Percentiles rank a stretch among this genome's conserved stretches.
Conservation (phyloP, 345 rosid genomes). For the Hibiscus syriacus region DNA sequence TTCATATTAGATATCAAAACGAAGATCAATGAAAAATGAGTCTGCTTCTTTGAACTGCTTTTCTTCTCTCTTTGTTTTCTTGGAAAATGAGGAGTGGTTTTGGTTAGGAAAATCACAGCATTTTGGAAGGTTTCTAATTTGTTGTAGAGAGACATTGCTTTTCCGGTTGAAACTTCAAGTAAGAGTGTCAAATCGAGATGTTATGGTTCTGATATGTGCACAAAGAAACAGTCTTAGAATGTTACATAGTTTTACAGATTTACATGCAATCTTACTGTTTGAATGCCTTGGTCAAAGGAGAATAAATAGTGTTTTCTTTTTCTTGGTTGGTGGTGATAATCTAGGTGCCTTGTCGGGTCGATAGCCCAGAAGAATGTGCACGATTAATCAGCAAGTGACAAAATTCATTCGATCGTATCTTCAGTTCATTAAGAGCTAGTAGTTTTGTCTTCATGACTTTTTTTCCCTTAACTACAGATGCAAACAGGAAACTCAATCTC, state of each 20-base stretch:
- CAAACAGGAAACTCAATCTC: slow-evolving; percentile 54
- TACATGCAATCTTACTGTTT: background rate
- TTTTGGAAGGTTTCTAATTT: background rate
- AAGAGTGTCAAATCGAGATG: background rate
- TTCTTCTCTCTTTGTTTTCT: background rate
- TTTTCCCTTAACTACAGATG: slow-evolving; percentile 47
- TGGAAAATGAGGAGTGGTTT: background rate
- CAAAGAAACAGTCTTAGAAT: background rate
- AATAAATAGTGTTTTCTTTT: background rate
- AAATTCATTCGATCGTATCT: slow-evolving; percentile 2
- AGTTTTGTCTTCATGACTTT: background rate
- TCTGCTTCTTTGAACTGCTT: background rate
- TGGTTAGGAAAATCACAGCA: background rate
- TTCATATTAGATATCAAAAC: background rate
- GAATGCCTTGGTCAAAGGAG: background rate
- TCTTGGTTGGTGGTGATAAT: slow-evolving; percentile 15
- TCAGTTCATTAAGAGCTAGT: too few relatives aligned
- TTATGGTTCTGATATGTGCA: background rate
- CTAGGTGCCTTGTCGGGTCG: slow-evolving; percentile 67
- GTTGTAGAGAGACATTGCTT: too few relatives aligned
- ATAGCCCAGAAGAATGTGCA: slow-evolving; percentile 84
- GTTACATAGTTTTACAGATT: background rate
- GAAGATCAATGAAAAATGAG: background rate
- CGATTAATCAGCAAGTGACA: slow-evolving; percentile 69
- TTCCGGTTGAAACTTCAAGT: too few relatives aligned